Evolutionary conservation across 306 rosid species (phyloP).

Genomic region (Hylodesmum podocarpum): DNA sequence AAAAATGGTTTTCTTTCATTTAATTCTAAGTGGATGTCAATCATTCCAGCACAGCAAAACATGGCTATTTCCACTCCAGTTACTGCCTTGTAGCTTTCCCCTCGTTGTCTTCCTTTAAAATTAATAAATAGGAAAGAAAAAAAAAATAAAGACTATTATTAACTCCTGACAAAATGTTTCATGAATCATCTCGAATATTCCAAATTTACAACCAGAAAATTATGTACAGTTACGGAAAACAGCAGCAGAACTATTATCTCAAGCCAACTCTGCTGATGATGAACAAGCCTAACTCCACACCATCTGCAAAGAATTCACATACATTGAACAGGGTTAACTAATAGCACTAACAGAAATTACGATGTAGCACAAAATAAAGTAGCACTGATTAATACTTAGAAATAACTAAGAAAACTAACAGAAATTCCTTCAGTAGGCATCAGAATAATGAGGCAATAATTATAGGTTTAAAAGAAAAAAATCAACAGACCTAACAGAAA

Average conservation of each 20-base stretch:
- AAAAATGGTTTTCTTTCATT: conserved; percentile 15
- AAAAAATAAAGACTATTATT: conserved; percentile 10
- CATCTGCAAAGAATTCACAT: conserved; percentile 53
- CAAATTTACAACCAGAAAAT: conserved; percentile 47
- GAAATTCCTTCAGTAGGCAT: background rate
- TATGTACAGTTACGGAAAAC: conserved; percentile 49
- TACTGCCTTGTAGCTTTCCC: conserved; percentile 20
- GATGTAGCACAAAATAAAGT: background rate
- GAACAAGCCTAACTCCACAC: conserved; percentile 20
- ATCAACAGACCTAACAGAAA: background rate
- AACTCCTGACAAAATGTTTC: conserved; percentile 32
- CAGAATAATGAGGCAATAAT: background rate
- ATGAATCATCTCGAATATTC: conserved; percentile 32
- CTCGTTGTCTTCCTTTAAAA: conserved; percentile 31
- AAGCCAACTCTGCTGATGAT: conserved; percentile 27
- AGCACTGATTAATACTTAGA: background rate
- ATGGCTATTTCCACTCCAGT: conserved; percentile 23
- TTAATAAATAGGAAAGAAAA: background rate
- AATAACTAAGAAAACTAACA: background rate
- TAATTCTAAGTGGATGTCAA: conserved; percentile 12
- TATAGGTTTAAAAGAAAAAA: background rate
- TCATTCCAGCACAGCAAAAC: conserved; percentile 3
- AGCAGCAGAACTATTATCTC: conserved; percentile 33
- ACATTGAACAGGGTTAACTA: conserved; percentile 24
- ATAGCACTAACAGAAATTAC: background rate